Conservation (phyloP, 2,329 filamentous ascomycete species). For the Sporothrix euskadiensis region DNA sequence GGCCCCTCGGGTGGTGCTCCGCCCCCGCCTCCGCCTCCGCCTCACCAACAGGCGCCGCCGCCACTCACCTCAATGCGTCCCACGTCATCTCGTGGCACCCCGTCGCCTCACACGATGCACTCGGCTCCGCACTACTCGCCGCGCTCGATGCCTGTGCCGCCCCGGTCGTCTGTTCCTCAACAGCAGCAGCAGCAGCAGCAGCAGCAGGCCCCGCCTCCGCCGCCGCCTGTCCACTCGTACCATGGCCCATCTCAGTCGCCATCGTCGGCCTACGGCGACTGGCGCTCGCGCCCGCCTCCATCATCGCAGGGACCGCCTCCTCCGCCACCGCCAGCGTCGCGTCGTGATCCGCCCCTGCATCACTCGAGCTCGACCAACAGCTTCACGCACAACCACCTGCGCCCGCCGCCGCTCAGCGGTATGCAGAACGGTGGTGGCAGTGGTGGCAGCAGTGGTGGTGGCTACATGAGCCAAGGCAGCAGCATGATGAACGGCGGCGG, state of each 20-base stretch:
- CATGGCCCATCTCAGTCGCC: constrained; percentile 24
- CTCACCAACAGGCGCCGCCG: constrained; percentile 25
- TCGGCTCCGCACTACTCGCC: constrained; percentile 23
- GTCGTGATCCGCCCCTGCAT: constrained; percentile 26
- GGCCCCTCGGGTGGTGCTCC: constrained; percentile 3
- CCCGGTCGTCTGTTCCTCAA: constrained; percentile 3
- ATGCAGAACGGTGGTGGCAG: constrained; percentile 30
- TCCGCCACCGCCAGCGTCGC: constrained; percentile 12
- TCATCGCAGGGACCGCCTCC: neutral
- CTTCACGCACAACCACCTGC: constrained; percentile 33
- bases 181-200: neutral
- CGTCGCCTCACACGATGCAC: constrained; percentile 24
- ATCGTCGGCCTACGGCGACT: constrained; percentile 26
- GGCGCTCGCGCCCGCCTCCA: constrained; percentile 26
- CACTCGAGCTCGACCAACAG: constrained; percentile 22
- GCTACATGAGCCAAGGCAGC: constrained; percentile 25
- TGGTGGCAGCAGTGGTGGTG: neutral
- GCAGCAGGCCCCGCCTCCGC: constrained; percentile 17
- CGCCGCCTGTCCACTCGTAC: constrained; percentile 24
- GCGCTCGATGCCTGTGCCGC: constrained; percentile 20
- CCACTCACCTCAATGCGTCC: constrained; percentile 30
- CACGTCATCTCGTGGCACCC: constrained; percentile 24
- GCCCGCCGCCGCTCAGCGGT: constrained; percentile 28
- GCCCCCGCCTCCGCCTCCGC: constrained; percentile 29
- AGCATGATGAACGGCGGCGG: constrained; percentile 40